A percentile compares a stretch with the other conserved stretches of the same genome.
These are phyloP conservation scores for Gaeumannomyces tritici DNA, from an alignment of 2,329 filamentous ascomycete genomes.

Conservation along the genomic window DNA sequence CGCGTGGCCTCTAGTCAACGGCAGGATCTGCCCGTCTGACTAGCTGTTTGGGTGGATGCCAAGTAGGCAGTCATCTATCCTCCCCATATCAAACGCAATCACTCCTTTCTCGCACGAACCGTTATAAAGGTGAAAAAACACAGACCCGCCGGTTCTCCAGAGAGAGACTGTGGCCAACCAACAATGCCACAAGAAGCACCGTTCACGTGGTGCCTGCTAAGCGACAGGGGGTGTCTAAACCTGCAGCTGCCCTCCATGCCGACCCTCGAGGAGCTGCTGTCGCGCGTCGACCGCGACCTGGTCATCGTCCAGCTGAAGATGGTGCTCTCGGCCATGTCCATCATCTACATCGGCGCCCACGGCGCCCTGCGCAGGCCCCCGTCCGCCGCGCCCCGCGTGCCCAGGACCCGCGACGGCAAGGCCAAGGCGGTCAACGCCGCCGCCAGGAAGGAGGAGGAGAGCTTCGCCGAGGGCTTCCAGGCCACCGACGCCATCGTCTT, in stretches of 20 bases:
- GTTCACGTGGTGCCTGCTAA: not conserved
- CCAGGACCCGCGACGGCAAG: constrained; percentile 22
- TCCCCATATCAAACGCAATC: no score
- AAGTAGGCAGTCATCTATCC: no score
- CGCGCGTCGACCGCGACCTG: constrained; percentile 19
- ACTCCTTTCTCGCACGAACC: no score
- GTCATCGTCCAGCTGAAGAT: constrained; percentile 37
- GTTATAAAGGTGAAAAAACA: no score
- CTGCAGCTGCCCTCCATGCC: not conserved
- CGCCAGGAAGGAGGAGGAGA: constrained; percentile 34
- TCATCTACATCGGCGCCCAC: constrained; percentile 78
- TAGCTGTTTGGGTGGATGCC: no score
- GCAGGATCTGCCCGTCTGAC: no score
- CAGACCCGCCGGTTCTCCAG: no score
- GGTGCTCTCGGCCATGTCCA: constrained; percentile 60
- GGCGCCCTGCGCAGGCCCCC: constrained; percentile 76
- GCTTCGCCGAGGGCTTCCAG: constrained; percentile 51
- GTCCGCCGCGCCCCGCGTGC: constrained; percentile 58
- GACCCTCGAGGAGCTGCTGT: not conserved
- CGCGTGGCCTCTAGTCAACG: no score
- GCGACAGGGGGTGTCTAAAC: not conserved
- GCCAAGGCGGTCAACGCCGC: constrained; percentile 22
- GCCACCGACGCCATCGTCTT: constrained; percentile 78
- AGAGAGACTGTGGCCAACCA: no score
- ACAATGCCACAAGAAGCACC: not conserved